Evolutionary conservation across 805 yeast species (phyloP), one percentile per base, ranked within the genome.

Genomic region (Candida vartiovaarae): DNA sequence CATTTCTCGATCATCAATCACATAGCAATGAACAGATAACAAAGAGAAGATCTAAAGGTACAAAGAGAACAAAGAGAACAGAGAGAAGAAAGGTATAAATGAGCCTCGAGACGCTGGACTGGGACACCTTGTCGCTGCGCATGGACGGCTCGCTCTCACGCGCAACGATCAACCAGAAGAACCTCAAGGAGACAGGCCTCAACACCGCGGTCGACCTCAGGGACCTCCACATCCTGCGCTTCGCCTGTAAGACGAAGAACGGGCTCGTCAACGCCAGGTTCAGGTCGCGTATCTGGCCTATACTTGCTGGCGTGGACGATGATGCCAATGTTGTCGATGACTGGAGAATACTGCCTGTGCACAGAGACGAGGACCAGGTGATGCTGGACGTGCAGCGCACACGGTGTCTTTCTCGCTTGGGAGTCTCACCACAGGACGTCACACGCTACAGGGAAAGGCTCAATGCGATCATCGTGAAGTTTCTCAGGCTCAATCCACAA

Each of bases 331-430:
- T 15, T 5, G 39, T 30, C 29, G 39, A 44, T 15, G 41, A 45
- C n/a, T 35, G 46, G 44, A 34, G 32, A 25, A 20, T 7, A 2
- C 34, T 38, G 3, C 35, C 44, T 7, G 31, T 34, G 3, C 95
- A 85, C 56, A 65, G 64, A 40, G 96, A 88, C 56, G 93, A 84
- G 54, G 75, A 74, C 6, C 99, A 91, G 62, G 88, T 89, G 2
- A 61, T 67, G 40, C 72, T 88, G 44, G 99, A 91, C 62, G 82
- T 87, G 3, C 76, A 76, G 23, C 65, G 99, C 41, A 77, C 95
- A 10, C 83, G n/a, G 82, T 56, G 74, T 73, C 8, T 56, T 56
- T 46, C 66, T 66, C 37, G 71, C 72, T 1, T 41, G 42, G 3
- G 32, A n/a, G 48, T 51, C 20, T 37, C 60, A 3, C 32, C 47